Evolutionary conservation across 805 yeast genomes (phyloP), one percentile per base, ranked within the genome.

Genomic region (Pichia cephalocereana): DNA sequence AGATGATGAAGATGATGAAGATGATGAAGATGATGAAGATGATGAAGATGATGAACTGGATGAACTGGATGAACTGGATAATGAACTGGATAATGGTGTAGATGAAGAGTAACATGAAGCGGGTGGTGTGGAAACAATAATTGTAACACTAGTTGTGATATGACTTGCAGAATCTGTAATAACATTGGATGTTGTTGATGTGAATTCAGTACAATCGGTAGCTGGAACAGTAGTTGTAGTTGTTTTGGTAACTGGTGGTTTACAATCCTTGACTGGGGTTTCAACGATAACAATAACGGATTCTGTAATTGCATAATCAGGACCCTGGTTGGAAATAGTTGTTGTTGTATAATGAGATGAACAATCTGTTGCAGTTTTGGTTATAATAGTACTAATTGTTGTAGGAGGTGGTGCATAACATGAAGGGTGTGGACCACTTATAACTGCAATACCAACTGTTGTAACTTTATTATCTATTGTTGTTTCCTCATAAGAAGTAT

Each of bases 351-450:
- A n/a, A 8, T 40, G 42, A 8, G 37, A 14, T 27, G 18, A 9
- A 41, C 44, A 41, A 19, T 41, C 44, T 2, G 19, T 30, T 2
- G 44, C 44, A 4, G 17, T 30, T 14, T 37, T 6, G 2, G 40
- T 23, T 4, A 27, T n/a, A 11, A 44, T 38, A 10, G 39, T 27
- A 15, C 28, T 27, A 26, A 32, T 27, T 11, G 43, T 39, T 18
- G 42, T 43, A 8, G 48, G 46, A 19, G 50, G 38, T 15, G 50
- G 40, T 19, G 44, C 37, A 30, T 27, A 32, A 26, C 48, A 41
- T 11, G 47, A 39, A 11, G 44, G 27, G n/a, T 31, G 28, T 15
- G 46, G 46, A 0, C 46, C 46, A 38, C 46, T 44, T 8, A 38
- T 15, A 30, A 44, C 17, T 4, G 23, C 46, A 19, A 44, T 9